Evolutionary conservation across 345 rosid species (phyloP), one percentile per base, ranked within the genome.

Genomic region (Arabis alpina): DNA sequence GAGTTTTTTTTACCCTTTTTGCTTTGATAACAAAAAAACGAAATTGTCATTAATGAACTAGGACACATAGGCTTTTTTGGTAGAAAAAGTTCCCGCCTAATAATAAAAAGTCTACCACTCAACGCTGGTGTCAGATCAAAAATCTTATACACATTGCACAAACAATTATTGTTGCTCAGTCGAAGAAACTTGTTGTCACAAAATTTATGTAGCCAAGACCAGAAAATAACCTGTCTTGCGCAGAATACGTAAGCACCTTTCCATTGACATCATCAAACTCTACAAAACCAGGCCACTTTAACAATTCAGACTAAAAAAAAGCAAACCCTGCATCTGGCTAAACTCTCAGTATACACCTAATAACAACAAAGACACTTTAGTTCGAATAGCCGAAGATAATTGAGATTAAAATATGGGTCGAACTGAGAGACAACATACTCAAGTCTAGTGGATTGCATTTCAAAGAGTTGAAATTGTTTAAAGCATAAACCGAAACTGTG

Each of bases 211-310:
- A 10, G 8, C 12, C 2, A 36, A 72, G 61, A 49, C 13, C 7
- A 50, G 57, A 76, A 64, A 58, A 37, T 70, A 49, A 93, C 98
- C 96, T 87, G 82, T 91, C 92, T 59, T 93, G 98, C 2, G 98
- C 98, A 12, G 97, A 93, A 85, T 91, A 91, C 11, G 98, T 91
- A 14, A 93, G 84, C 61, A 93, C 97, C 70, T 93, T 93, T 32
- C 98, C 98, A 68, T 93, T 93, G 40, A 93, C 97, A 82, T 93
- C 98, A 82, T 93, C 98, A 82, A 93, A 93, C 86, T 93, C 98
- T 6, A 93, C 98, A 82, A 93, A 93, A 14, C 98, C 98, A 19
- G 98, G 98, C 98, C 98, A 93, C 73, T 91, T 93, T 49, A 93
- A 81, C n/a, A 96, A 88, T 57, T 93, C 97, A 3, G 98, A 93